A percentile compares a stretch with the other conserved stretches of the same genome.
phyloP scores from a whole-genome alignment of 805 yeast species.

The Lachancea dasiensis region DNA sequence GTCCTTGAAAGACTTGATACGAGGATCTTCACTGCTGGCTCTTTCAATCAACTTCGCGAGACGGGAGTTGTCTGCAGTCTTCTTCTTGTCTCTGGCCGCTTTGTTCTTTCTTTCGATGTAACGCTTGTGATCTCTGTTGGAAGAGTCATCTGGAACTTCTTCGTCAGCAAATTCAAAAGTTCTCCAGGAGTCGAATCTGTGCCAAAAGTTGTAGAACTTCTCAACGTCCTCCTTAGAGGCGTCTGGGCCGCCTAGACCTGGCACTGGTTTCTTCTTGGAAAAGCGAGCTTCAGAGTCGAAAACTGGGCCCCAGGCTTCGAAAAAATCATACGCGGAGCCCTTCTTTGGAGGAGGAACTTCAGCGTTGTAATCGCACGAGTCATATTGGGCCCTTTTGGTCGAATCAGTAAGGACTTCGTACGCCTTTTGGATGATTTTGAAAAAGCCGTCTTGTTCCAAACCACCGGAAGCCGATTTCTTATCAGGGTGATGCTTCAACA shows the following conservation, averaged over 20 bases:
- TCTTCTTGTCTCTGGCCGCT: slow-evolving; percentile 93
- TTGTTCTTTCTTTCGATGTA: slow-evolving; percentile 95
- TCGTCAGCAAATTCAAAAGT: slow-evolving; percentile 96
- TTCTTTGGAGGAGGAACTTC: slow-evolving; percentile 73
- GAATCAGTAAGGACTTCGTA: slow-evolving; percentile 85
- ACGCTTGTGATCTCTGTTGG: slow-evolving; percentile 99
- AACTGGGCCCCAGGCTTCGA: slow-evolving; percentile 87
- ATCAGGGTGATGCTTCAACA: slow-evolving; percentile 96
- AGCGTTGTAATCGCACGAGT: slow-evolving; percentile 88
- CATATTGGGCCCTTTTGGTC: slow-evolving; percentile 83
- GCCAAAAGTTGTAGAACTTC: slow-evolving; percentile 85
- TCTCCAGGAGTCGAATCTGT: slow-evolving; percentile 96
- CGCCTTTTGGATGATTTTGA: slow-evolving; percentile 97
- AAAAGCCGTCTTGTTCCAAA: slow-evolving; percentile 90
- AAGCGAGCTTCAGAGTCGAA: slow-evolving; percentile 88
- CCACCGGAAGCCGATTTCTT: slow-evolving; percentile 83
- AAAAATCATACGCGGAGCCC: slow-evolving; percentile 70
- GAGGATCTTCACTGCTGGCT: slow-evolving; percentile 87
- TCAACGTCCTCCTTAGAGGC: slow-evolving; percentile 78
- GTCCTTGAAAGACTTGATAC: slow-evolving; percentile 89
- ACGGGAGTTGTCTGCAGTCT: slow-evolving; percentile 94
- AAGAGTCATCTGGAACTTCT: slow-evolving; percentile 98
- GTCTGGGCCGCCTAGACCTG: slow-evolving; percentile 62
- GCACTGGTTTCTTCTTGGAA: slow-evolving; percentile 87
- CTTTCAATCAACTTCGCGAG: slow-evolving; percentile 79